Conservation (phyloP, 2,329 filamentous ascomycete genomes). For the Fusarium algeriense region DNA sequence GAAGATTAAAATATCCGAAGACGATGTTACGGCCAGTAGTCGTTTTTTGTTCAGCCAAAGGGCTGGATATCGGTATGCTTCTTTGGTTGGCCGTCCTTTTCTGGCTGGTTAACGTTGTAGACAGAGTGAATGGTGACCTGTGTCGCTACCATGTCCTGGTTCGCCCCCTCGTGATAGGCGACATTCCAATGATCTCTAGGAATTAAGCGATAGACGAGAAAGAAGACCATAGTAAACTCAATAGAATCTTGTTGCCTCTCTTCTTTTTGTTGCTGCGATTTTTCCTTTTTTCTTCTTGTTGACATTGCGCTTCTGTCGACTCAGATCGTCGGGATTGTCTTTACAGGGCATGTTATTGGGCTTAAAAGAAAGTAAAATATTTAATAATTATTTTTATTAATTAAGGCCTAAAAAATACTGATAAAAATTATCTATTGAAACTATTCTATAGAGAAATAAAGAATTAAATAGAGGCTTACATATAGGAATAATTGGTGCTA, state of each 20-base stretch:
- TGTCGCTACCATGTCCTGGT: background rate
- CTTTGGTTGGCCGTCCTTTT: background rate
- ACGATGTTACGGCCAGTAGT: background rate
- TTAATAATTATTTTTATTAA: no score
- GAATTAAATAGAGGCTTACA: no score
- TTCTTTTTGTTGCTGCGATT: background rate
- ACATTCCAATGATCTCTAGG: background rate
- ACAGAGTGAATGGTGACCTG: conserved; percentile 8
- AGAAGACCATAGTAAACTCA: background rate
- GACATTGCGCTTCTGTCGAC: background rate
- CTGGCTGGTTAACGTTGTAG: conserved; percentile 3
- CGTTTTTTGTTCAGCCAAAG: background rate
- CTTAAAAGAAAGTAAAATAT: no score
- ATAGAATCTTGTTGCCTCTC: background rate
- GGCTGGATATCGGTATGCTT: background rate
- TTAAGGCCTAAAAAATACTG: no score
- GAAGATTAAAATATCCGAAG: conserved; percentile 20
- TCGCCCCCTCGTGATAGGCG: background rate
- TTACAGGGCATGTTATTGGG: no score
- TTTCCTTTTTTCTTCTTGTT: background rate
- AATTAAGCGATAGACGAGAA: background rate
- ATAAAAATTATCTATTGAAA: no score
- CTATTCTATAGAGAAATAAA: no score
- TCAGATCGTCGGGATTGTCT: background rate
- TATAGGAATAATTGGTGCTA: no score